Conservation (phyloP, 768 basidiomycete genomes). For the Rubroboletus satanas region DNA sequence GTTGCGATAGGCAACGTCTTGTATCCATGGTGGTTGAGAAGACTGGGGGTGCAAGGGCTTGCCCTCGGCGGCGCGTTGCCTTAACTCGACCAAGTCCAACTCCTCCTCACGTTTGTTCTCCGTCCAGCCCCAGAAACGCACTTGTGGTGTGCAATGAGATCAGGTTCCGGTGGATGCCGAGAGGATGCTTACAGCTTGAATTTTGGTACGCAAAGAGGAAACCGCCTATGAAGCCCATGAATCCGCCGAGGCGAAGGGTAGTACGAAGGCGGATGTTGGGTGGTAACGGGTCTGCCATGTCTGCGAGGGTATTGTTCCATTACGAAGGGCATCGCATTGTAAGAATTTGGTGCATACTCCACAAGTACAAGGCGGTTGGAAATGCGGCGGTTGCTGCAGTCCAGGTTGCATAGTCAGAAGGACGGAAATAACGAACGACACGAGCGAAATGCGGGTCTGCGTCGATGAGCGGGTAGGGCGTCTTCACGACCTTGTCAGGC, state of each 20-base stretch:
- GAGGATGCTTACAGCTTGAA: slow-evolving; percentile 63
- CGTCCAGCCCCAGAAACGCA: slow-evolving; percentile 94
- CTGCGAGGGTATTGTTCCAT: slow-evolving; percentile 27
- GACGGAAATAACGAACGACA: slow-evolving; percentile 85
- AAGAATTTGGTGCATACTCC: slow-evolving; percentile 54
- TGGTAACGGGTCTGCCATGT: slow-evolving; percentile 43
- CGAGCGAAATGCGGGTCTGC: slow-evolving; percentile 85
- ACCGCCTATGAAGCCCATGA: slow-evolving; percentile 84
- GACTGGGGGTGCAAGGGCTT: slow-evolving; percentile 86
- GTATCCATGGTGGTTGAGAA: slow-evolving; percentile 78
- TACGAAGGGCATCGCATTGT: neutral
- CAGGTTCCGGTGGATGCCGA: slow-evolving; percentile 7
- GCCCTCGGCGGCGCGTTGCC: slow-evolving; percentile 68
- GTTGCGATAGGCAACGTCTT: slow-evolving; percentile 82
- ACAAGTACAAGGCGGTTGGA: slow-evolving; percentile 74
- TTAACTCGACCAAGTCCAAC: slow-evolving; percentile 74
- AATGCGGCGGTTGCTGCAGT: slow-evolving; percentile 75
- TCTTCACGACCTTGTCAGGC: slow-evolving; percentile 48
- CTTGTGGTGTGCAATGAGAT: slow-evolving; percentile 36
- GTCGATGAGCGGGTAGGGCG: slow-evolving; percentile 90
- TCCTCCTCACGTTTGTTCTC: slow-evolving; percentile 84
- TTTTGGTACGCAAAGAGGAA: slow-evolving; percentile 93
- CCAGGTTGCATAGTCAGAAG: slow-evolving; percentile 85
- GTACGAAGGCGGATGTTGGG: slow-evolving; percentile 37
- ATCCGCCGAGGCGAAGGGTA: slow-evolving; percentile 53